Base-by-base conservation (phyloP, 192 early-diverging fungal genomes). In the Globomyces pollinis-pini region DNA sequence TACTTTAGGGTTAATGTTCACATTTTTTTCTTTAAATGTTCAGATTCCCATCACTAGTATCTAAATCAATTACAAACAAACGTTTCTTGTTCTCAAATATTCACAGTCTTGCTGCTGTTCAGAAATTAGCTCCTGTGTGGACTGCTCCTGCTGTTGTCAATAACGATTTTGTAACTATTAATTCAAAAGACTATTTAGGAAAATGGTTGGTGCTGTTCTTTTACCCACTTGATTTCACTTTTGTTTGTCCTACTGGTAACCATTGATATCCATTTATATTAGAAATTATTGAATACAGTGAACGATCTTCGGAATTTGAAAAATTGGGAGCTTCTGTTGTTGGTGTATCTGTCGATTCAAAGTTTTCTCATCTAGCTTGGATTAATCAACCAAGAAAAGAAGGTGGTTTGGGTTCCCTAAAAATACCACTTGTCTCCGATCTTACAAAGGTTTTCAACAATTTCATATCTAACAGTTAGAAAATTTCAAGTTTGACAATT, bases 211-310 rank as follows among this genome's bases (percentile, higher is more conserved):
- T 78, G 3, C 50, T 78, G 26, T 78, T 78, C 67, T 78, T 78
- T 66, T 78, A 78, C 56, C 66, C 67, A 18, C 69, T 63, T 28
- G 61, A 65, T 38, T 60, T 64, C 50, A 75, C 77, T 1, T 79
- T 79, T 61, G 73, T 73, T 57, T 84, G 83, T 56, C 80, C 81
- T 16, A 84, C 80, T 11, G 82, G 81, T 8, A 52, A 24, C n/a
- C n/a, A n/a, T n/a, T n/a, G n/a, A n/a, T n/a, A 13, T 2, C 23
- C 3, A 24, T 28, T 30, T 16, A 45, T 49, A 2, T 66, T 60
- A 16, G 75, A 76, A 36, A 57, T 78, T 20, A 71, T 80, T 45
- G 73, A 63, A 13, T 83, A 69, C 61, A 68, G 66, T 50, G 85
- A 86, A 41, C 69, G 78, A 33, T 43, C 65, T 41, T 70, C 64